These are phyloP conservation scores for Aspergillus caelatus DNA, from an alignment of 2,329 filamentous ascomycete species.

Conservation along the genomic window DNA sequence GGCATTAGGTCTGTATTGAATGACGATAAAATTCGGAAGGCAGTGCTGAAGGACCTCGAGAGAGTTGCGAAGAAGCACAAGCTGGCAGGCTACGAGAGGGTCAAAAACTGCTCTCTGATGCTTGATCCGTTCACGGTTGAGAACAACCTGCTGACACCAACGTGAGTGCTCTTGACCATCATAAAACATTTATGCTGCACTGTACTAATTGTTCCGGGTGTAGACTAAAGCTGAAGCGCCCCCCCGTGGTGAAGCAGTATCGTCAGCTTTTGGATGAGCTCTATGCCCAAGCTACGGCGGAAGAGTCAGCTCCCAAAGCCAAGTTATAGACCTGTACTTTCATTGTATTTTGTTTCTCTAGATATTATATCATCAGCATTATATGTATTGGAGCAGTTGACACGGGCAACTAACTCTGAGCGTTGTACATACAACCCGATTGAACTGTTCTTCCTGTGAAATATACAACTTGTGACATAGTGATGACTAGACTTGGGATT, in stretches of 20 bases:
- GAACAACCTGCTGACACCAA: slow-evolving; percentile 72
- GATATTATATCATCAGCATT: background rate
- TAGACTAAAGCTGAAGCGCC: slow-evolving; percentile 72
- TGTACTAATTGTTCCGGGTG: slow-evolving; percentile 22
- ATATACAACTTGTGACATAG: background rate
- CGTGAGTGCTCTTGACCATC: slow-evolving; percentile 37
- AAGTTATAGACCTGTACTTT: slow-evolving; percentile 33
- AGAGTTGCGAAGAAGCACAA: slow-evolving; percentile 78
- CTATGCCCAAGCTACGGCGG: slow-evolving; percentile 58
- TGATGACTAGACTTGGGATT: background rate
- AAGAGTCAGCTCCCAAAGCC: slow-evolving; percentile 40
- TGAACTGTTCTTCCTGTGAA: background rate
- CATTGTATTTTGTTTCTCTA: background rate
- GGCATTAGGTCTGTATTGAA: slow-evolving; percentile 65
- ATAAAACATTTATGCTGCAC: background rate
- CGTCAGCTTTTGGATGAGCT: slow-evolving; percentile 61
- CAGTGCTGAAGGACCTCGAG: slow-evolving; percentile 77
- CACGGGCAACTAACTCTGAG: background rate
- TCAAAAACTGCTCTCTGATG: slow-evolving; percentile 72
- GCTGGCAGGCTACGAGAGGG: slow-evolving; percentile 88
- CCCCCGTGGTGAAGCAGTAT: slow-evolving; percentile 66
- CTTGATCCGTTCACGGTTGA: slow-evolving; percentile 91
- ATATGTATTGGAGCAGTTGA: background rate
- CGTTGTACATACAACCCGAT: slow-evolving; percentile 9
- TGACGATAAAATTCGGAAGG: slow-evolving; percentile 71